Conservation (phyloP, 2,329 filamentous ascomycete genomes). For the Trichoderma endophyticum region DNA sequence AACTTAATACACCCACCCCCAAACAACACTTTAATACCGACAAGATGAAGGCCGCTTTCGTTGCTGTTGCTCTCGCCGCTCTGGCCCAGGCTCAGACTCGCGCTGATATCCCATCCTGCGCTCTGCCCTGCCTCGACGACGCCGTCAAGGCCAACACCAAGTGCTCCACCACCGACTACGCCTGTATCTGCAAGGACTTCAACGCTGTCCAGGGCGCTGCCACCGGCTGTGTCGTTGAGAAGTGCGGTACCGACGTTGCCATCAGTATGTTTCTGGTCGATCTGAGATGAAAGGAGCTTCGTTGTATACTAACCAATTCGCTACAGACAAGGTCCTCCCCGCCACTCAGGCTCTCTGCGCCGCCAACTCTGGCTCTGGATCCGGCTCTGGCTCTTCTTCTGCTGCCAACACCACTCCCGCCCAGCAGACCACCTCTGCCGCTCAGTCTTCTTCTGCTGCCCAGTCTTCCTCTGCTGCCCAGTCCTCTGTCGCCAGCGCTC, state of each 20-base stretch:
- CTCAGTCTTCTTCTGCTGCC: not conserved
- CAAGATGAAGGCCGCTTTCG: slow-evolving; percentile 40
- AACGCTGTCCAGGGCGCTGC: slow-evolving; percentile 30
- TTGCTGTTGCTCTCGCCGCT: slow-evolving; percentile 34
- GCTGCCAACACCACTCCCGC: slow-evolving; percentile 1
- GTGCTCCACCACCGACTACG: slow-evolving; percentile 34
- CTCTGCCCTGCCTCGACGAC: slow-evolving; percentile 35
- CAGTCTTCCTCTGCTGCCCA: not conserved
- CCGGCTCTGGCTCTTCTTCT: slow-evolving; percentile 2
- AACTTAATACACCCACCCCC: slow-evolving; percentile 2
- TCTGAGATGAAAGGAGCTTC: not conserved
- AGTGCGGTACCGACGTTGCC: slow-evolving; percentile 38
- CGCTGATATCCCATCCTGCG: slow-evolving; percentile 38
- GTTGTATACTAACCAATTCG: not conserved
- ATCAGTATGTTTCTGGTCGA: slow-evolving; percentile 33
- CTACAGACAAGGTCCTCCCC: slow-evolving; percentile 39
- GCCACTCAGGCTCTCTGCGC: slow-evolving; percentile 36
- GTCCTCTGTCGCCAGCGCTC: not conserved
- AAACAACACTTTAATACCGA: slow-evolving; percentile 18
- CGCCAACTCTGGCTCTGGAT: not conserved
- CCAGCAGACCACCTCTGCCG: slow-evolving; percentile 20
- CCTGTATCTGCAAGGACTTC: slow-evolving; percentile 37
- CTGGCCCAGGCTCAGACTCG: slow-evolving; percentile 35
- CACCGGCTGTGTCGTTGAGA: slow-evolving; percentile 35
- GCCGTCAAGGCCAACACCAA: slow-evolving; percentile 31